Evolutionary conservation across 257 asterid species (phyloP).

Genomic region (Forsythia suspensa): DNA sequence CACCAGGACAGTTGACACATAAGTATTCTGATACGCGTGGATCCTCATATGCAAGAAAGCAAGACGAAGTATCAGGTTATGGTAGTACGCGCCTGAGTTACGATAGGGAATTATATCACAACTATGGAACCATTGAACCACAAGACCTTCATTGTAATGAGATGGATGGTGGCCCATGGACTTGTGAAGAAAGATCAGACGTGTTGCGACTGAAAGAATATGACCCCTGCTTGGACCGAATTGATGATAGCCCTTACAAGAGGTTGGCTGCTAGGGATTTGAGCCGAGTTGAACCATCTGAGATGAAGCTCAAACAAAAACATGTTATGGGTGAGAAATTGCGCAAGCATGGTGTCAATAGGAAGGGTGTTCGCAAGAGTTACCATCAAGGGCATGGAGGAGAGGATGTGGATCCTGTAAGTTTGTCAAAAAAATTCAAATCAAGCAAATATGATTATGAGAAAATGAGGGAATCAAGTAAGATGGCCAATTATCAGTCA

Average conservation of each 20-base stretch:
- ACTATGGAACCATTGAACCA: slow-evolving; percentile 28
- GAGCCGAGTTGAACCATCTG: slow-evolving; percentile 29
- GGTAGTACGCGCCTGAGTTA: slow-evolving; percentile 35
- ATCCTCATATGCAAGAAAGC: slow-evolving; percentile 29
- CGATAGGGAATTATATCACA: slow-evolving; percentile 29
- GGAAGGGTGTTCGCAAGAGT: slow-evolving; percentile 39
- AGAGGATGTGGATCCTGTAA: slow-evolving; percentile 27
- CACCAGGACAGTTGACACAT: slow-evolving; percentile 6
- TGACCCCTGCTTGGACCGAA: slow-evolving; percentile 25
- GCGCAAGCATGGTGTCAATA: slow-evolving; percentile 31
- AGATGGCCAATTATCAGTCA: slow-evolving; percentile 22
- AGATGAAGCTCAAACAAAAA: slow-evolving; percentile 29
- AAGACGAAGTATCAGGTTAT: slow-evolving; percentile 36
- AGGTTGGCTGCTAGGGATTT: slow-evolving; percentile 30
- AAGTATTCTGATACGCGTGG: slow-evolving; percentile 28
- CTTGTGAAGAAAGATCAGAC: slow-evolving; percentile 35
- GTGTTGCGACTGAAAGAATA: slow-evolving; percentile 29
- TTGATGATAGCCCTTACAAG: slow-evolving; percentile 32
- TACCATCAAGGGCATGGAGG: slow-evolving; percentile 32
- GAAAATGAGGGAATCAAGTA: slow-evolving; percentile 25
- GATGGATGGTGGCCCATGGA: slow-evolving; percentile 31
- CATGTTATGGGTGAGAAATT: slow-evolving; percentile 23
- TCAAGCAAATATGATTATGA: slow-evolving; percentile 24
- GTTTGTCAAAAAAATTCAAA: slow-evolving; percentile 33
- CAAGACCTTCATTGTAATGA: slow-evolving; percentile 31